Conservation (phyloP, 2,329 filamentous ascomycete genomes). For the Pestalotiopsis sp. region DNA sequence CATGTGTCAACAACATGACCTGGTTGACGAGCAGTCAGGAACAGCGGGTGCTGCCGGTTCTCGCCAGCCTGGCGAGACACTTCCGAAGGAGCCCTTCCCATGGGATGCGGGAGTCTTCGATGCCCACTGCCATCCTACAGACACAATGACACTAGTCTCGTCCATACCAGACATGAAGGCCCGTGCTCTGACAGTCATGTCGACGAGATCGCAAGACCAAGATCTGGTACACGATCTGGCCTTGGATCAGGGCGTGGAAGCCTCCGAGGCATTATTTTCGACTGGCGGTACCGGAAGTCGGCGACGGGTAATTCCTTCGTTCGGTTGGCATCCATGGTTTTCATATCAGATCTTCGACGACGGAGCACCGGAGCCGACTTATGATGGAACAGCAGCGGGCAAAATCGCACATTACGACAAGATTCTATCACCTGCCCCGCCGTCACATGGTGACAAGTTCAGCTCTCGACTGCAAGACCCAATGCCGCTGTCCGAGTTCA, state of each 20-base stretch:
- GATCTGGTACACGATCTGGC: constrained; percentile 67
- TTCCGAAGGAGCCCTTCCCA: constrained; percentile 48
- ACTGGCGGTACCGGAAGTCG: constrained; percentile 8
- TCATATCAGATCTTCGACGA: constrained; percentile 74
- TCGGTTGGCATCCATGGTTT: constrained; percentile 89
- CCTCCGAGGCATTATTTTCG: constrained; percentile 20
- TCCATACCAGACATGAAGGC: constrained; percentile 66
- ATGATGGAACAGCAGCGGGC: constrained; percentile 34
- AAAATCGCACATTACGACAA: constrained; percentile 62
- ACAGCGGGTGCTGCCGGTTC: constrained; percentile 2
- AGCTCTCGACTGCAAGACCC: constrained; percentile 58
- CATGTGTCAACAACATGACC: constrained; percentile 27
- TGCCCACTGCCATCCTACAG: constrained; percentile 83
- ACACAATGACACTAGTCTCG: constrained; percentile 65
- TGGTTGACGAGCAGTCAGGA: constrained; percentile 12
- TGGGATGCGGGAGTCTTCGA: constrained; percentile 74
- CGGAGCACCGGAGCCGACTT: constrained; percentile 36
- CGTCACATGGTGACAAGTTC: constrained; percentile 42
- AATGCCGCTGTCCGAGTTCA: constrained; percentile 56
- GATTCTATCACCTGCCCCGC: constrained; percentile 60
- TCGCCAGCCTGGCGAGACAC: neutral
- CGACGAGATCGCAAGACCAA: constrained; percentile 75
- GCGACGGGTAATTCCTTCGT: constrained; percentile 64
- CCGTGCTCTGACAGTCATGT: constrained; percentile 70
- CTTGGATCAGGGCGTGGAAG: constrained; percentile 48